phyloP scores from a whole-genome alignment of 495 filamentous ascomycete genomes.

The Tuber melanosporum region DNA sequence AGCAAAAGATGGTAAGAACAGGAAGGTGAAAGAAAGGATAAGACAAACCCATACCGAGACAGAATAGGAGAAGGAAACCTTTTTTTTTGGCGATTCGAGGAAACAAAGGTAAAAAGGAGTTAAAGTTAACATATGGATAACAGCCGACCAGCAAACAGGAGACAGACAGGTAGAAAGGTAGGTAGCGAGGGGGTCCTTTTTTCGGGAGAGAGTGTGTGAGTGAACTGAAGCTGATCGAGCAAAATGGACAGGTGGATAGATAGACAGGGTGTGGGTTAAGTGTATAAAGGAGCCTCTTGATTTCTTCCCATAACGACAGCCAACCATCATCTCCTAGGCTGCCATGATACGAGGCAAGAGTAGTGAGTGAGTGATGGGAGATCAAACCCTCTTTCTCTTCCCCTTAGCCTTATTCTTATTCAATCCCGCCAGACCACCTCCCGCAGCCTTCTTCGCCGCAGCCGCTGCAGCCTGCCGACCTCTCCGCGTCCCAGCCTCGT shows the following conservation, averaged over 20 bases:
- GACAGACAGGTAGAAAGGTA: background rate
- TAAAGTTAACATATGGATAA: slow-evolving; percentile 1
- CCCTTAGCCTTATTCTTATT: slow-evolving; percentile 33
- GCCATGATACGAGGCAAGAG: background rate
- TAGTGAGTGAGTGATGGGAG: background rate
- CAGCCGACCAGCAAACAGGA: background rate
- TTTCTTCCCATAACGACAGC: background rate
- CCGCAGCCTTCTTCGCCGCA: slow-evolving; percentile 35
- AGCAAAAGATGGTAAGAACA: background rate
- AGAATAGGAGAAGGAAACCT: background rate
- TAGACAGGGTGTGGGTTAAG: background rate
- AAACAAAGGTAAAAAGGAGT: background rate
- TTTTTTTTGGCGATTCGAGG: background rate
- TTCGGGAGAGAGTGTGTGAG: background rate
- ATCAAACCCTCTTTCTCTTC: slow-evolving; percentile 35
- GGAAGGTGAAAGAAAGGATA: background rate
- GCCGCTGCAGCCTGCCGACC: slow-evolving; percentile 64
- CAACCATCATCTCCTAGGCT: background rate
- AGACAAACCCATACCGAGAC: slow-evolving; percentile 3
- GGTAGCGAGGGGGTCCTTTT: slow-evolving; percentile 1
- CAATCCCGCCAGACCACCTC: slow-evolving; percentile 18
- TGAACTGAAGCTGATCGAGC: background rate
- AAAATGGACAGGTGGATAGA: background rate
- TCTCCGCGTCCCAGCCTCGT: slow-evolving; percentile 91
- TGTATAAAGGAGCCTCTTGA: background rate